A percentile compares a stretch with the other conserved stretches of the same genome.
phyloP scores from a whole-genome alignment of 306 rosid species.

The Inga laurina region DNA sequence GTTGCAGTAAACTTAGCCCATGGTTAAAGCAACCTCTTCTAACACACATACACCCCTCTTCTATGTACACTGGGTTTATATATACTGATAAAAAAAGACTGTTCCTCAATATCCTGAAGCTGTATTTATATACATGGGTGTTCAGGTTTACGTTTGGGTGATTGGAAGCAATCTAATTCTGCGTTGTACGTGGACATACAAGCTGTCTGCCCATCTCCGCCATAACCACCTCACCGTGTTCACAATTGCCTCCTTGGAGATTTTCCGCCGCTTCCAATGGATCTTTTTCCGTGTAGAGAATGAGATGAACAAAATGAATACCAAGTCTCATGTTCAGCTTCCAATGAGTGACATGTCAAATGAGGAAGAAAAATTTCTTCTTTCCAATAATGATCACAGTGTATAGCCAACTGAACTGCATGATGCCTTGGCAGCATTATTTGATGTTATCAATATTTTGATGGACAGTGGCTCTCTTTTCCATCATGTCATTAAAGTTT shows the following conservation, averaged over 20 bases:
- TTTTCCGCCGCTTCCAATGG: conserved; percentile 98
- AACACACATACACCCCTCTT: background rate
- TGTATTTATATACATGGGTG: conserved; percentile 24
- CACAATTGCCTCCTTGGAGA: conserved; percentile 80
- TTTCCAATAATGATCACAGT: conserved; percentile 49
- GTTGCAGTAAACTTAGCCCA: background rate
- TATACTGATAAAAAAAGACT: conserved; percentile 15
- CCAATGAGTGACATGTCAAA: conserved; percentile 55
- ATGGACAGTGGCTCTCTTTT: background rate
- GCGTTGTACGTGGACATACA: conserved; percentile 99
- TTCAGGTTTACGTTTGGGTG: conserved; percentile 95
- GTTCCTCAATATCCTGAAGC: conserved; percentile 27
- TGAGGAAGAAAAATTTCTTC: conserved; percentile 74
- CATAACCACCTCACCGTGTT: conserved; percentile 91
- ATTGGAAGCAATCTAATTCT: conserved; percentile 84
- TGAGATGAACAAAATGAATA: conserved; percentile 82
- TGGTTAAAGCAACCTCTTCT: background rate
- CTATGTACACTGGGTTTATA: background rate
- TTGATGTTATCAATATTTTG: background rate
- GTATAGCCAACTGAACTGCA: conserved; percentile 49
- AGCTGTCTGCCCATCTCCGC: conserved; percentile 98
- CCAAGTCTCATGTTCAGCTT: conserved; percentile 66
- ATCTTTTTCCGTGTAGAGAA: conserved; percentile 94
- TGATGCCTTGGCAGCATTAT: conserved; percentile 23
- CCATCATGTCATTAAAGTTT: background rate